A percentile compares a stretch with the other conserved stretches of the same genome.
Evolutionary conservation across 2,329 filamentous ascomycete species (phyloP).

Genomic region (Monosporascus sp.): DNA sequence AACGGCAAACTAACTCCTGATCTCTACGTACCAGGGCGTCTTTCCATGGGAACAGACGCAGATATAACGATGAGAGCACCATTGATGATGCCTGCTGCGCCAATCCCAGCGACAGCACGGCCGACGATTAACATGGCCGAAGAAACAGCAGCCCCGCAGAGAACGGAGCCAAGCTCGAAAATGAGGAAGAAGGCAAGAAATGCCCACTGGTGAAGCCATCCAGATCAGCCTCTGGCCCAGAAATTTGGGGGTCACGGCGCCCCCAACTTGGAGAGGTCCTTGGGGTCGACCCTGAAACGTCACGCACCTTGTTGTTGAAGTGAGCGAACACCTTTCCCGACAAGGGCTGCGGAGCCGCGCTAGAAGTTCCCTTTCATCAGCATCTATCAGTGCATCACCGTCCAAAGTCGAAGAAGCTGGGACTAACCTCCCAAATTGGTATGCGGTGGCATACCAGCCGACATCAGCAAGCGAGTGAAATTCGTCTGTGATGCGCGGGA

Average conservation of each 20-base stretch:
- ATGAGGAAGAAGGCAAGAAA: slow-evolving; percentile 27
- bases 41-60: slow-evolving; percentile 6
- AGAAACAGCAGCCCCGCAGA: slow-evolving; percentile 38
- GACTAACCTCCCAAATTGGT: slow-evolving; percentile 17
- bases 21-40: slow-evolving; percentile 2
- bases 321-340: slow-evolving; percentile 33
- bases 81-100: slow-evolving; percentile 36
- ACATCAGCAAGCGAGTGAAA: slow-evolving; percentile 38
- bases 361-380: slow-evolving; percentile 27
- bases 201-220: no score
- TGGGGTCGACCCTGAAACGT: no score
- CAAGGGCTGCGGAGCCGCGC: slow-evolving; percentile 33
- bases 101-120: slow-evolving; percentile 40
- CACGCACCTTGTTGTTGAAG: slow-evolving; percentile 29
- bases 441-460: slow-evolving; percentile 42
- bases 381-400: no score
- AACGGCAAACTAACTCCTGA: not conserved
- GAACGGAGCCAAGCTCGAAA: slow-evolving; percentile 42
- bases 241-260: no score
- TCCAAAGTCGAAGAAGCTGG: no score
- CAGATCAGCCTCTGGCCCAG: no score
- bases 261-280: no score
- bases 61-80: slow-evolving; percentile 42
- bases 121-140: slow-evolving; percentile 41
- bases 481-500: slow-evolving; percentile 34